Base-by-base conservation (phyloP, 257 asterid genomes). In the Ophiorrhiza pumila region DNA sequence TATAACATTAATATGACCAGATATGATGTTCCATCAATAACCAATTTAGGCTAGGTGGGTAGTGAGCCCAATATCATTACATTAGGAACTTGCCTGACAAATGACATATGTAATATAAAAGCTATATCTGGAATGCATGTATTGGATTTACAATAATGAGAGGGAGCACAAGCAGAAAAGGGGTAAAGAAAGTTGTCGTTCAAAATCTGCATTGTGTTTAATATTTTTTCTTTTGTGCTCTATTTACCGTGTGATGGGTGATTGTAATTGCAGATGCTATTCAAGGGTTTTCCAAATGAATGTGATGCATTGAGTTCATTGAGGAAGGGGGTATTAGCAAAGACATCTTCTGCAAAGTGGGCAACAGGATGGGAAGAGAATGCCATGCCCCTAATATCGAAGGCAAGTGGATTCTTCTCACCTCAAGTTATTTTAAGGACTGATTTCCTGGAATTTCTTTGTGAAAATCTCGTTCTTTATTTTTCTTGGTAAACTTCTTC, bases 351-450 rank as follows among this genome's bases (percentile, higher is more conserved):
- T n/a, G 79, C 87, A 76, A 80, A 87, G 73, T 95, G 99, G 98
- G 87, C 86, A 27, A 81, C 91, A 8, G 90, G 84, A 62, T 91
- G 99, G 99, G 97, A 92, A 85, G 85, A 87, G 76, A 80, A 87
- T 62, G 97, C 96, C 45, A 84, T 79, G 78, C 96, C 97, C 47
- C 83, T 92, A 68, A 86, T 95, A 80, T 41, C 84, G 9, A 80
- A 87, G 98, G 97, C 82, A 77, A 78, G 87, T 75, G 37, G 23
- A 52, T 34, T 50, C 32, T 72, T 63, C 53, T 43, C 56, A 69
- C 47, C 17, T 45, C 62, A 53, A 23, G 57, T 67, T 68, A 43
- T 52, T 41, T n/a, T n/a, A 52, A 8, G 22, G 31, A 18, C 52
- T 45, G 39, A 49, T 27, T 49, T 65, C 29, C 34, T 29, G 35